Base-by-base conservation (phyloP, 1,139 yeast species). In the Yarrowia galli region DNA sequence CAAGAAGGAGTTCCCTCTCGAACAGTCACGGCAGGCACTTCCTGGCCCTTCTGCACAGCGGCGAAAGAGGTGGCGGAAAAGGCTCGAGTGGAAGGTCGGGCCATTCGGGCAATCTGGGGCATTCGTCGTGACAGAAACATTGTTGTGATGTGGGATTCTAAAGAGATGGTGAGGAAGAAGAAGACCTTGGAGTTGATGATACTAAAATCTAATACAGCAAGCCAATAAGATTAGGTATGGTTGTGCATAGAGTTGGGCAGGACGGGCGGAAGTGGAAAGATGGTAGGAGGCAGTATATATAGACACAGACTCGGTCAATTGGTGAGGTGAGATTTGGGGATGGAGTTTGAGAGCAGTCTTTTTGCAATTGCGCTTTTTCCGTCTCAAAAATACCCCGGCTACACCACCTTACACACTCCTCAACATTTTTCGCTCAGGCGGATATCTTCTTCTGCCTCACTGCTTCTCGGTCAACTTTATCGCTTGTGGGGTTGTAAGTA, bases 1-100 rank as follows among this genome's bases (percentile, higher is more conserved):
- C 87, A 86, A 46, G 90, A 89, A 65, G 96, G 96, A 38, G 91
- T 85, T 48, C 85, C 86, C 72, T 87, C 90, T 70, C 79, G 85
- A 69, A 91, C 78, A 28, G 80, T 75, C 18, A 82, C 82, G 1
- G 83, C 76, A 49, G 97, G 96, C 68, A 91, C 74, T 22, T 70
- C 54, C 69, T 79, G 81, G 25, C 82, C 82, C n/a, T 71, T 78
- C 58, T 75, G 72, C 67, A 79, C 70, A 42, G 69, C 68, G n/a
- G 75, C 69, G 20, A 74, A 68, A 3, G 73, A 70, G 20, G 75
- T 71, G 63, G 74, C 67, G 58, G 71, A 73, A 74, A 78, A 78
- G 22, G 51, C 42, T 28, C 64, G 49, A 20, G 49, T 18, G 51
- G 40, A n/a, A 13, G 51, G 64, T 15, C 28, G 40, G 25, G 64